Percentiles rank a stretch among this genome's conserved stretches.
phyloP scores from a whole-genome alignment of 768 basidiomycete genomes.

The Mycena epipterygia region DNA sequence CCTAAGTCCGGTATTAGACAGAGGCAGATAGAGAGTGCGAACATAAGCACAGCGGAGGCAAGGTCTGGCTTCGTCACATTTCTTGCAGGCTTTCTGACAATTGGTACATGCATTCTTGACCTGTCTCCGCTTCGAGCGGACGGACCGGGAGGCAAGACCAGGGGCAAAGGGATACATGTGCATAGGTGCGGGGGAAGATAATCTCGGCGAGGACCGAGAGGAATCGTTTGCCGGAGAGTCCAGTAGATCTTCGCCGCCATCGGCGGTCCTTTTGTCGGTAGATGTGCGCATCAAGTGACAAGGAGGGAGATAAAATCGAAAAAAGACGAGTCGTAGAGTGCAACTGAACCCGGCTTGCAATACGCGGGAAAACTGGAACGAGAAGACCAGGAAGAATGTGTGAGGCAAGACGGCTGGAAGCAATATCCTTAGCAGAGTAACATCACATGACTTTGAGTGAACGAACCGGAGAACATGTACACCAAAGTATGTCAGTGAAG shows the following conservation, averaged over 20 bases:
- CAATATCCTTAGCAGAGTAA: constrained; percentile 28
- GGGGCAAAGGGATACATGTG: constrained; percentile 80
- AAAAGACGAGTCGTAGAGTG: constrained; percentile 12
- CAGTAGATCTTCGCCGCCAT: constrained; percentile 48
- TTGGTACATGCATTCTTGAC: constrained; percentile 95
- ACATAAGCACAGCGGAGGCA: constrained; percentile 95
- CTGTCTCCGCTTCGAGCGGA: constrained; percentile 74
- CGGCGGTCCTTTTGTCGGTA: constrained; percentile 48
- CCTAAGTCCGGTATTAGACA: no score
- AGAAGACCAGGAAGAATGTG: no score
- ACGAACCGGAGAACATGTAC: constrained; percentile 18
- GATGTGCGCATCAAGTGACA: constrained; percentile 48
- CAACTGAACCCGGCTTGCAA: no score
- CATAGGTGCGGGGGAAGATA: constrained; percentile 67
- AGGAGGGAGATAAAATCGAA: constrained; percentile 33
- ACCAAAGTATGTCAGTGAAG: constrained; percentile 3
- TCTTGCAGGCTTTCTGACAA: constrained; percentile 93
- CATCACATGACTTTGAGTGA: constrained; percentile 23
- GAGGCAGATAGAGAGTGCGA: constrained; percentile 46
- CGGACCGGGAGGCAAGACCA: constrained; percentile 37
- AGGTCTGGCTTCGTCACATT: constrained; percentile 89
- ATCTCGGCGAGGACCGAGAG: constrained; percentile 47
- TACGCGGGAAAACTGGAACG: no score
- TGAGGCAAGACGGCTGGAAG: no score
- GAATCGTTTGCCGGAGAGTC: constrained; percentile 51